Base-by-base conservation (phyloP, 2,329 filamentous ascomycete genomes). In the Macroventuria anomochaeta region DNA sequence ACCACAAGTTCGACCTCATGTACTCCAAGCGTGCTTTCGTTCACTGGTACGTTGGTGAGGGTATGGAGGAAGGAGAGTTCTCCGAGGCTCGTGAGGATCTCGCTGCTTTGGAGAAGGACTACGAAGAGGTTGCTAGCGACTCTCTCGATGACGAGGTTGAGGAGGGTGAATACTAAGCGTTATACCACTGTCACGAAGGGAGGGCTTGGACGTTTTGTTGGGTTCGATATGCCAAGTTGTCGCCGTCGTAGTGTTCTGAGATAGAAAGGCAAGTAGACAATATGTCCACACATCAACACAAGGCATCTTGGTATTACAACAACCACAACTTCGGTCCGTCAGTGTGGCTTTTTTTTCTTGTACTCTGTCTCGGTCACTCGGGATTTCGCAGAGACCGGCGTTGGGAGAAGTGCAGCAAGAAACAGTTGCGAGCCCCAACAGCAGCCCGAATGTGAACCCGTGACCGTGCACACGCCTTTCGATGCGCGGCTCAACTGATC, bases 31-130 rank as follows among this genome's bases (percentile, higher is more conserved):
- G 87, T 63, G 87, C 87, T 55, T 89, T 90, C 67, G 87, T 89
- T 38, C 87, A 90, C 79, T 89, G 87, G 87, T 90, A 90, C 64
- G 90, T 95, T 47, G 90, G 90, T 63, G 90, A 95, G 80, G 90
- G 90, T 79, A 95, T 95, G 90, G 90, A 95, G 80, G 90, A 95
- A 76, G 90, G 90, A 68, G 90, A 95, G 77, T 95, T 95, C 80
- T 89, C 87, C 59, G 90, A 95, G 78, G 90, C 90, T 58, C 88
- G 90, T 65, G 90, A 95, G 80, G 90, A 95, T 75, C 81, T 95
- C 57, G 90, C 90, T 59, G 90, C 90, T 40, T 81, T 95, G 28
- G 90, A 93, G 82, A 90, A 88, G 81, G 90, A 93, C 69, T 93
- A 93, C 74, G 89, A 92, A 38, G 90, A 93, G 82, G 89, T 93